A percentile compares a stretch with the other conserved stretches of the same genome.
Conservation (phyloP, 1,284 basidiomycete species). For the Cryptococcus sp. region DNA sequence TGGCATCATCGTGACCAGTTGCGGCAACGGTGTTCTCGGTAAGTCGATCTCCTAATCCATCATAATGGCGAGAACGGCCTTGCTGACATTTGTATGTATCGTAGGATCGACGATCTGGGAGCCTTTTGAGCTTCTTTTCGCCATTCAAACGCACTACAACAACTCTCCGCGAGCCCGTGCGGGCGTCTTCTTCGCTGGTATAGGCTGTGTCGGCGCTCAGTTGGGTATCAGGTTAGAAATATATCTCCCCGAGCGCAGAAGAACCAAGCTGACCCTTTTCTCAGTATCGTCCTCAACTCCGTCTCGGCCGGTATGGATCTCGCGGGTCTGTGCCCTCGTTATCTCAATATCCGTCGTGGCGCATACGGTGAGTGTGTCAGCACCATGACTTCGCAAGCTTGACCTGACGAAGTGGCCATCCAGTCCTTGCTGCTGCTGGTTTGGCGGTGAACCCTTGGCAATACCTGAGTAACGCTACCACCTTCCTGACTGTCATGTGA, state of each 20-base stretch:
- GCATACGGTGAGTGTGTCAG: conserved; percentile 30
- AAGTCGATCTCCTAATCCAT: conserved; percentile 28
- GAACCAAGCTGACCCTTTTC: background rate
- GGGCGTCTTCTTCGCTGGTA: conserved; percentile 35
- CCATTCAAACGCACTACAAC: conserved; percentile 34
- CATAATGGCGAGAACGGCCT: conserved; percentile 11
- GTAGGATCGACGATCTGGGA: too few relatives aligned
- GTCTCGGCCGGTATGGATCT: conserved; percentile 40
- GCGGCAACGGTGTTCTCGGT: too few relatives aligned
- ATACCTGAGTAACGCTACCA: conserved; percentile 40
- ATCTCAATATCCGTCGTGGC: conserved; percentile 54
- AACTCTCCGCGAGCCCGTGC: conserved; percentile 30
- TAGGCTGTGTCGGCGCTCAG: conserved; percentile 25
- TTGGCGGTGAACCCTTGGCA: conserved; percentile 53
- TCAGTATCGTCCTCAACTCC: conserved; percentile 28
- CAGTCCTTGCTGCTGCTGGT: conserved; percentile 20
- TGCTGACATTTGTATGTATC: too few relatives aligned
- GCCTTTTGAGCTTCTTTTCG: too few relatives aligned
- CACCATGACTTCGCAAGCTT: background rate
- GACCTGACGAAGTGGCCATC: background rate
- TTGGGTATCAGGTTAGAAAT: conserved; percentile 27
- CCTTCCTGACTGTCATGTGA: conserved; percentile 50
- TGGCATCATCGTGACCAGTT: conserved; percentile 29
- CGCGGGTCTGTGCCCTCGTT: conserved; percentile 35
- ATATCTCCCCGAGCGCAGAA: too few relatives aligned